A percentile compares a stretch with the other conserved stretches of the same genome.
phyloP scores from a whole-genome alignment of 2,329 filamentous ascomycete species.

The Botryotinia convoluta region DNA sequence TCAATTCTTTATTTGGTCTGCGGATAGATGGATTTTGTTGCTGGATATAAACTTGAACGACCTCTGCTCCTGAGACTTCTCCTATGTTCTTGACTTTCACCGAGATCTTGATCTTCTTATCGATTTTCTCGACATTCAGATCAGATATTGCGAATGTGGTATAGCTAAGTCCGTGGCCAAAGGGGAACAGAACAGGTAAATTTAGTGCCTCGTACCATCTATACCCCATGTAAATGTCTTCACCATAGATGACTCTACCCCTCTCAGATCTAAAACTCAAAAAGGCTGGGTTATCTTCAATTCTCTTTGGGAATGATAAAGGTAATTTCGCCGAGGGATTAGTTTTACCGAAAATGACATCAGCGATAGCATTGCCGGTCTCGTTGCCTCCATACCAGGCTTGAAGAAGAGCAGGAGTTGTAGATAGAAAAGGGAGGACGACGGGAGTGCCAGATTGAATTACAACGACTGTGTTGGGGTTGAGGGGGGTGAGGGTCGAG shows the following conservation, averaged over 20 bases:
- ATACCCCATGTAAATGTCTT: constrained; percentile 80
- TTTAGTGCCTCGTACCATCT: constrained; percentile 74
- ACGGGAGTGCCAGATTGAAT: constrained; percentile 77
- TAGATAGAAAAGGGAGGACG: constrained; percentile 64
- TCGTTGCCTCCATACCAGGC: constrained; percentile 90
- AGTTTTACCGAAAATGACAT: constrained; percentile 62
- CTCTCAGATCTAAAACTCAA: constrained; percentile 72
- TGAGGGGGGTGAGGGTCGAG: constrained; percentile 49
- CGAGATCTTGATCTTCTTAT: not conserved
- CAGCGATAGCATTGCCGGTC: constrained; percentile 76
- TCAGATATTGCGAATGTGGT: constrained; percentile 56
- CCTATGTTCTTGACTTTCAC: constrained; percentile 52
- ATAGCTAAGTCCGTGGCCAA: constrained; percentile 77
- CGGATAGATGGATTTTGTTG: constrained; percentile 48
- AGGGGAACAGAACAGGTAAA: constrained; percentile 66
- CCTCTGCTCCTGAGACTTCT: constrained; percentile 49
- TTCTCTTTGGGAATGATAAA: constrained; percentile 64
- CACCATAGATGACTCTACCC: constrained; percentile 70
- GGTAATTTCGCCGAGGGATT: constrained; percentile 72
- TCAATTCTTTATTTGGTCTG: constrained; percentile 59
- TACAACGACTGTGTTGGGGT: constrained; percentile 68
- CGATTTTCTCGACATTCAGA: not conserved
- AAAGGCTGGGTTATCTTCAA: constrained; percentile 72
- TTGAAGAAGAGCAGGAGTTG: constrained; percentile 59
- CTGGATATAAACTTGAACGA: constrained; percentile 58